Base-by-base conservation (phyloP, 257 asterid genomes). In the Solanum bulbocastanum region DNA sequence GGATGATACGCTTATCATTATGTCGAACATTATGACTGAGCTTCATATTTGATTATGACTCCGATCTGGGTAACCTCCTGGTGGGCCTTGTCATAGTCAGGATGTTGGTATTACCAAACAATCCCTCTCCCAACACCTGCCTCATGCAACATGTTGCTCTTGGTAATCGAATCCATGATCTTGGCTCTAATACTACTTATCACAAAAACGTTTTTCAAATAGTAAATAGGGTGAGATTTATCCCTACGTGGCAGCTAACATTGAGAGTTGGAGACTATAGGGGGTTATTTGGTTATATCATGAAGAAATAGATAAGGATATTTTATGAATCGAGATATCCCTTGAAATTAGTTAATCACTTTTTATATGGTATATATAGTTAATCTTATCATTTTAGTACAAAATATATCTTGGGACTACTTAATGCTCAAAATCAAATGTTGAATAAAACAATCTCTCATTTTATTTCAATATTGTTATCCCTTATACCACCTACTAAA, bases 31-130 rank as follows among this genome's bases (percentile, higher is more conserved):
- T 56, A 18, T 56, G 23, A 3, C 65, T 18, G 10, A 49, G 10
- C 4, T 7, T 56, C 1, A 56, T 20, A 20, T 18, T 56, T 2
- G 4, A 56, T 56, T n/a, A 56, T 56, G n/a, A 56, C 10, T 18
- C 2, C 10, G n/a, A 56, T 1, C 10, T 5, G 1, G 6, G 8
- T 1, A 3, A 1, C 11, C 5, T 8, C 11, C 11, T 56, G 5
- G n/a, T 56, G n/a, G 4, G 23, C 11, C n/a, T 20, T 56, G 65
- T 56, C n/a, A 56, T 56, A 3, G n/a, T 5, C 5, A 56, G 5
- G 1, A 56, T 56, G 5, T 56, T 56, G 65, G 65, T 18, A n/a
- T 20, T 56, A 56, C 4, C 25, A 8, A 56, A 18, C 25, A 20
- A 56, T 56, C 11, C 0, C 10, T 8, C n/a, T 56, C n/a, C 25